These are phyloP conservation scores for Aureobasidium zeae DNA, from an alignment of 2,329 filamentous ascomycete genomes.

Conservation along the genomic window DNA sequence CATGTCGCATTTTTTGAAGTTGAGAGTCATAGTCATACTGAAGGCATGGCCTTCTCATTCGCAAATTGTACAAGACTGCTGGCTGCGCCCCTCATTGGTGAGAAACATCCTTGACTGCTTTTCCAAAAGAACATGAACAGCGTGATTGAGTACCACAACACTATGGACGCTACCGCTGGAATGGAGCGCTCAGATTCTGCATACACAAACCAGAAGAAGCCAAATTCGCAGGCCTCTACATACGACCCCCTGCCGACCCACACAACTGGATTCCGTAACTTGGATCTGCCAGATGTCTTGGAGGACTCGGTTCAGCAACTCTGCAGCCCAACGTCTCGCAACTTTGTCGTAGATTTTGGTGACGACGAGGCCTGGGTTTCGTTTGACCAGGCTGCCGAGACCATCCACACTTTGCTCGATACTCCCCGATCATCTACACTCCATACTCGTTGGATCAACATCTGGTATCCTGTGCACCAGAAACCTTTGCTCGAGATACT, in stretches of 20 bases:
- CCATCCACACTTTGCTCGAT: constrained; percentile 35
- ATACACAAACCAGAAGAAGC: background rate
- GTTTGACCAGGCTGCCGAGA: constrained; percentile 41
- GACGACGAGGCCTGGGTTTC: constrained; percentile 47
- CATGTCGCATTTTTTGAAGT: constrained; percentile 7
- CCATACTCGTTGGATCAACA: constrained; percentile 64
- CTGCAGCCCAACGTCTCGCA: constrained; percentile 36
- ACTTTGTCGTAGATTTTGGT: constrained; percentile 60
- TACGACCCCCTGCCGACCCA: constrained; percentile 3
- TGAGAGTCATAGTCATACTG: no score
- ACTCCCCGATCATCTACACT: constrained; percentile 38
- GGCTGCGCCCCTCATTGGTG: no score
- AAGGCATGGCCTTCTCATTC: no score
- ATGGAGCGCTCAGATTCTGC: constrained; percentile 13
- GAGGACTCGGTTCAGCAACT: constrained; percentile 36
- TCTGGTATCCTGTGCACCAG: constrained; percentile 59
- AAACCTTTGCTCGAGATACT: constrained; percentile 47
- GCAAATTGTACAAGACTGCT: no score
- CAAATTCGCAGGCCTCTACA: constrained; percentile 1
- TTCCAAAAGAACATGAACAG: background rate
- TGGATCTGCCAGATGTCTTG: constrained; percentile 45
- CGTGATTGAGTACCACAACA: background rate
- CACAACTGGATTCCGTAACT: constrained; percentile 37
- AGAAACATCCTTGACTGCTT: background rate
- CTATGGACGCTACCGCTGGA: background rate